Percentiles rank a stretch among this genome's conserved stretches.
Evolutionary conservation across 2,329 filamentous ascomycete genomes (phyloP).

Genomic region (Paraphoma chrysanthemicola): DNA sequence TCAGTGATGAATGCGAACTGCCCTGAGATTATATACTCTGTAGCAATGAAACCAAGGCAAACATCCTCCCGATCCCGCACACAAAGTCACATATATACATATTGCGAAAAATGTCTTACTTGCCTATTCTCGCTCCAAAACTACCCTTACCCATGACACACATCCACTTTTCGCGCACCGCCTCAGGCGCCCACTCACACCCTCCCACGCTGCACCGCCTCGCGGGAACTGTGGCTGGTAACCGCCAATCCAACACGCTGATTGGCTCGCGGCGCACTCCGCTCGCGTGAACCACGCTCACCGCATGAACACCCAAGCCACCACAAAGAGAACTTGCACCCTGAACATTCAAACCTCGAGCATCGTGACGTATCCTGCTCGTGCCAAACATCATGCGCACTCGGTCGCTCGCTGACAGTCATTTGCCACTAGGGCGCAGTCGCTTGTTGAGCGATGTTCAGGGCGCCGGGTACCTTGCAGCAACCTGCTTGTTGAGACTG

Average conservation of each 20-base stretch:
- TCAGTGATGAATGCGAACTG: not conserved
- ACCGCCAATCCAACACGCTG: not conserved
- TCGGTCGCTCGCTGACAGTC: not conserved
- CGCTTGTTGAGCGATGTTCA: not conserved
- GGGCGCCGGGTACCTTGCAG: conserved; percentile 6
- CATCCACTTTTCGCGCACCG: too few species aligned
- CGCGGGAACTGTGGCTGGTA: conserved; percentile 12
- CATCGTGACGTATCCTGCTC: conserved; percentile 4
- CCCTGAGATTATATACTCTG: not conserved
- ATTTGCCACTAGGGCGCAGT: conserved; percentile 6
- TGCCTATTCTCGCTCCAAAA: not conserved
- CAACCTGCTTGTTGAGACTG: conserved; percentile 1
- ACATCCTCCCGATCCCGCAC: not conserved
- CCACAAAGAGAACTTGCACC: not conserved
- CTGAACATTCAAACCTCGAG: not conserved
- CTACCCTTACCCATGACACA: not conserved
- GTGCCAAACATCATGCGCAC: conserved; percentile 3
- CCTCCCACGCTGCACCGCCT: conserved; percentile 6
- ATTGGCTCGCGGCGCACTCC: conserved; percentile 6
- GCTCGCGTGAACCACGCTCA: conserved; percentile 4
- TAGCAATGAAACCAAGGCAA: not conserved
- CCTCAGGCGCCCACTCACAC: too few species aligned
- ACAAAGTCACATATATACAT: not conserved
- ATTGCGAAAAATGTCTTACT: not conserved
- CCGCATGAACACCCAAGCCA: conserved; percentile 9